Base-by-base conservation (phyloP, 345 rosid genomes). In the Ricinus communis region DNA sequence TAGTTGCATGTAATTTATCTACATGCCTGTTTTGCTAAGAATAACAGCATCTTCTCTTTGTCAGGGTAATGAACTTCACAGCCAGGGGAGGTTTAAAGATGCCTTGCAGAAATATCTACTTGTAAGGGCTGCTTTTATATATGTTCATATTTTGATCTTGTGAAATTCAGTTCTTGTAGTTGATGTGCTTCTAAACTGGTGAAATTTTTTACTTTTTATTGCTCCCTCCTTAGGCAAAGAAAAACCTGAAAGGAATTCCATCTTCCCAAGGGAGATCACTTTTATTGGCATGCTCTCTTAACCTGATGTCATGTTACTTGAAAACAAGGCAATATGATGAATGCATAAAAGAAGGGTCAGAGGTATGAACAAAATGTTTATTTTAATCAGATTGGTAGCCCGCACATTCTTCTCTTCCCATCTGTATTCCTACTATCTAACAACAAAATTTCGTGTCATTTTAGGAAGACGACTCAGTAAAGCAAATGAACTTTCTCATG, bases 251-350 rank as follows among this genome's bases (percentile, higher is more conserved):
- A 78, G 97, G 85, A 61, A 81, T 85, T 74, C 87, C 85, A 51
- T 82, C 91, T 8, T 80, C 93, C 68, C 80, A 85, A 79, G 85
- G 87, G 49, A 85, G 79, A 71, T 54, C 91, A 45, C 88, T 96
- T 56, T 60, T 79, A 69, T 63, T 87, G 84, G 90, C 93, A 33
- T 93, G 98, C 82, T 91, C 99, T 56, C 93, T 93, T 53, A 96
- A 96, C 81, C 71, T 87, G 70, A 93, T 96, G 99, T 96, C 99
- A 27, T 96, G 99, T 85, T 91, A 93, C 85, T 78, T 96, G 80
- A 96, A 89, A 83, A 88, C 88, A 30, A 77, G 72, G 77, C 88
- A 88, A 73, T 87, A 80, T 57, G 75, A 86, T 25, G 89, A 88
- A 53, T 96, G 99, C 74, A 75, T 93, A 47, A 81, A 80, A 73